Conservation (phyloP, 169 alveolate genomes). For the Babesia bovis region DNA sequence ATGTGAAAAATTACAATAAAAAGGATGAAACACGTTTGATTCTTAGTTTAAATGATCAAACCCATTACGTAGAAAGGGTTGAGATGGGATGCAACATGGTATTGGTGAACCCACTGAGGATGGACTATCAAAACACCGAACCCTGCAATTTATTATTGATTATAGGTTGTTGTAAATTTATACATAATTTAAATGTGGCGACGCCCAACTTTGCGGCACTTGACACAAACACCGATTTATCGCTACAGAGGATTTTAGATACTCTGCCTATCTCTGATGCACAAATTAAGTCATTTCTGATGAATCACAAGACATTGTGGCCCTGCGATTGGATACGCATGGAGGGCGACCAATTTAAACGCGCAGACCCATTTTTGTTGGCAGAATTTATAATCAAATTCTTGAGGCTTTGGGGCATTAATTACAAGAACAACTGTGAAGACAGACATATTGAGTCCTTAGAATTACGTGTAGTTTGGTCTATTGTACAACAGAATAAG, state of each 20-base stretch:
- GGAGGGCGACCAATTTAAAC: background rate
- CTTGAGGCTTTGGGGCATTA: conserved; percentile 8
- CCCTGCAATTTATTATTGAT: conserved; percentile 11
- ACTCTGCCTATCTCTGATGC: conserved; percentile 24
- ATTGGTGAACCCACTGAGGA: background rate
- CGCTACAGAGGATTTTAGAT: conserved; percentile 6
- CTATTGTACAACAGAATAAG: background rate
- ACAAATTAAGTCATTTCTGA: conserved; percentile 19
- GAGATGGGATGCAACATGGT: conserved; percentile 37
- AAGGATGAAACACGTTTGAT: conserved; percentile 1
- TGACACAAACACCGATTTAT: background rate
- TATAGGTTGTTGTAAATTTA: conserved; percentile 20
- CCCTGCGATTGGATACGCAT: conserved; percentile 22
- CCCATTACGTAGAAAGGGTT: conserved; percentile 21
- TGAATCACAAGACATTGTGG: background rate
- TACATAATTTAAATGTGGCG: conserved; percentile 10
- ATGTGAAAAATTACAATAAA: background rate
- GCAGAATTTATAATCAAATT: conserved; percentile 17
- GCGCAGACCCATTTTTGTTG: conserved; percentile 1
- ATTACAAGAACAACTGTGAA: conserved; percentile 8
- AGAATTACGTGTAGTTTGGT: conserved; percentile 15
- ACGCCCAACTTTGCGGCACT: conserved; percentile 15
- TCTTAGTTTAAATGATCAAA: conserved; percentile 12
- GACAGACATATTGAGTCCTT: background rate
- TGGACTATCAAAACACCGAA: background rate